Evolutionary conservation across 768 basidiomycete genomes (phyloP).

Genomic region (Sporobolomyces roseus): DNA sequence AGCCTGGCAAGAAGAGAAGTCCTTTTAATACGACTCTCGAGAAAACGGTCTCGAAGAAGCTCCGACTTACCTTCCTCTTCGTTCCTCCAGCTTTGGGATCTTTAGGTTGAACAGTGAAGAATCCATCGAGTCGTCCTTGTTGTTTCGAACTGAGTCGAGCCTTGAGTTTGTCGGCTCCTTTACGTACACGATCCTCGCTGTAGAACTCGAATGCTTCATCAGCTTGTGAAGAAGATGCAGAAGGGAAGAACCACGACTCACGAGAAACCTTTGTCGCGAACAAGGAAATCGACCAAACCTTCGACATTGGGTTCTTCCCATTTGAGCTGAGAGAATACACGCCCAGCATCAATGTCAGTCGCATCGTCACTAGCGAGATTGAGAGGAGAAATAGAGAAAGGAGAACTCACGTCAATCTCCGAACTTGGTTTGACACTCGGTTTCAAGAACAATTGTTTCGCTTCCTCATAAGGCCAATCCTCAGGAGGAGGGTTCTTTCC

Average conservation of each 20-base stretch:
- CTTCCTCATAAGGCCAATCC: conserved; percentile 95
- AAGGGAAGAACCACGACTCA: conserved; percentile 50
- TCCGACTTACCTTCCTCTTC: conserved; percentile 34
- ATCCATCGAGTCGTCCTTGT: conserved; percentile 86
- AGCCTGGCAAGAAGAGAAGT: conserved; percentile 6
- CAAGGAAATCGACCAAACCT: conserved; percentile 87
- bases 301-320: conserved; percentile 92
- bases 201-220: background rate
- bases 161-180: conserved; percentile 85
- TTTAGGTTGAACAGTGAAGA: conserved; percentile 61
- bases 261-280: conserved; percentile 96
- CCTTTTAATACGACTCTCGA: no score
- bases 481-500: conserved; percentile 72
- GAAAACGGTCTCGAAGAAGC: background rate
- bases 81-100: conserved; percentile 30
- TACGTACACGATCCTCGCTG: conserved; percentile 94
- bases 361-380: background rate
- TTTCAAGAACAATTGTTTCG: conserved; percentile 79
- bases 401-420: conserved; percentile 66
- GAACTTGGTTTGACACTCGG: conserved; percentile 85
- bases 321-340: conserved; percentile 61
- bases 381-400: background rate
- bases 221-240: background rate
- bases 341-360: conserved; percentile 3
- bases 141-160: conserved; percentile 86